Evolutionary conservation across 768 basidiomycete genomes (phyloP), one percentile per base, ranked within the genome.

Genomic region (Strobilomyces dryophilus): DNA sequence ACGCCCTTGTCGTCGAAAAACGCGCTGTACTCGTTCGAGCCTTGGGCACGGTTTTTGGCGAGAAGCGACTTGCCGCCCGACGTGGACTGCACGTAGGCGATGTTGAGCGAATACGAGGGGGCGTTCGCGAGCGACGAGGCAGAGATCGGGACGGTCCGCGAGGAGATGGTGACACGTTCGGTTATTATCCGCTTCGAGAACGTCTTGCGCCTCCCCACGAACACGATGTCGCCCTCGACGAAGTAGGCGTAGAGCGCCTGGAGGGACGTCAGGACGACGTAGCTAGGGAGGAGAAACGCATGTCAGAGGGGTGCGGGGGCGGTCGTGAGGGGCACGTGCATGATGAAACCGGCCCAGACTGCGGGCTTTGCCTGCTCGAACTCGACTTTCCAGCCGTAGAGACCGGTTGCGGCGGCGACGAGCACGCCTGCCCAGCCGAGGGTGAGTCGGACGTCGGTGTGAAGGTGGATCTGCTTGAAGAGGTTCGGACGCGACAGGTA

Each of bases 101-200:
- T 70, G 40, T 78, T 74, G 57, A 95, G 73, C 15, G 77, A 70
- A 69, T 93, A 94, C 44, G 78, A 76, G 24, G 89, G 87, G 31
- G 86, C 76, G 45, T 73, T 73, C 32, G 76, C 61, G 21, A 74
- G 75, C 18, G 59, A 59, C 21, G 57, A 36, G 37, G 57, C 34
- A 32, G 60, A 56, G 34, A 49, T 76, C 31, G 90, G 85, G 15
- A 74, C 60, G 4, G 89, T 88, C 29, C 75, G 76, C 5, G 92
- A 87, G 20, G 82, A 78, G 51, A 95, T 78, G 27, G 84, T 89
- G 71, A 98, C 81, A 58, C 87, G 84, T 66, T 98, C 94, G 3
- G 91, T 92, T 44, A 95, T 85, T 65, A 97, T 95, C 87, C 95
- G 68, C 68, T 91, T 92, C 15, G 89, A 89, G 57, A 95, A 83